A percentile compares a stretch with the other conserved stretches of the same genome.
phyloP scores from a whole-genome alignment of 1,139 yeast genomes.

The Kodamaea arcana region DNA sequence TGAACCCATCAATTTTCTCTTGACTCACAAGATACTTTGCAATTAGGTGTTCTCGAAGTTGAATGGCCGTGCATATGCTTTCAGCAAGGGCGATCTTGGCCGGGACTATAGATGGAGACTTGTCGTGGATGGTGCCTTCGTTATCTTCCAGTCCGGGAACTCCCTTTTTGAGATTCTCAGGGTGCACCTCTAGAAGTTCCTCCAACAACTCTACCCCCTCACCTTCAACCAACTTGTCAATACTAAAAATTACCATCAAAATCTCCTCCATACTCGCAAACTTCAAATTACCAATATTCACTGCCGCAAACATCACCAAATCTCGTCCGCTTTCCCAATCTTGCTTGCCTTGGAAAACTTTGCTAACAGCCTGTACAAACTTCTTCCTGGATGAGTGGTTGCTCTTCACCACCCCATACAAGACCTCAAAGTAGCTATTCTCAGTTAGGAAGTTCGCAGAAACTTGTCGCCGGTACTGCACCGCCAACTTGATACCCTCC shows the following conservation, averaged over 20 bases:
- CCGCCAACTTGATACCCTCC: slow-evolving; percentile 61
- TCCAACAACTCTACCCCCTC: slow-evolving; percentile 34
- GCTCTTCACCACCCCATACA: slow-evolving; percentile 43
- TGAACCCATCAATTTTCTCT: slow-evolving; percentile 20
- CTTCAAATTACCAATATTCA: slow-evolving; percentile 36
- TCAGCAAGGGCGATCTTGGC: slow-evolving; percentile 15
- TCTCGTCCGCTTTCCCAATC: slow-evolving; percentile 13
- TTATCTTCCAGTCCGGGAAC: too few relatives aligned
- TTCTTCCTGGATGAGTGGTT: slow-evolving; percentile 45
- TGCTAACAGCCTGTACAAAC: slow-evolving; percentile 31
- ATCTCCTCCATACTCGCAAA: slow-evolving; percentile 41
- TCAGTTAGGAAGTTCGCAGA: slow-evolving; percentile 18
- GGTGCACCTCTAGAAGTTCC: slow-evolving; percentile 1
- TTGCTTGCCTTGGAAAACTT: slow-evolving; percentile 16
- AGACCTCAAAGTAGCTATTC: slow-evolving; percentile 18
- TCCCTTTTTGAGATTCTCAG: background rate
- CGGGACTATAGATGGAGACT: too few relatives aligned
- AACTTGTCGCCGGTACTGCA: slow-evolving; percentile 34
- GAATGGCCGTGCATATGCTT: slow-evolving; percentile 17
- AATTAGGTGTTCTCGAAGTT: slow-evolving; percentile 18
- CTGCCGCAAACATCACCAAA: slow-evolving; percentile 29
- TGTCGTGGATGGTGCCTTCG: too few relatives aligned
- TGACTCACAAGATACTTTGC: slow-evolving; percentile 20
- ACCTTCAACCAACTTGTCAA: slow-evolving; percentile 17
- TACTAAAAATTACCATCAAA: slow-evolving; percentile 12